These are phyloP conservation scores for Macrophomina phaseolina DNA, from an alignment of 2,329 filamentous ascomycete species.

Conservation along the genomic window DNA sequence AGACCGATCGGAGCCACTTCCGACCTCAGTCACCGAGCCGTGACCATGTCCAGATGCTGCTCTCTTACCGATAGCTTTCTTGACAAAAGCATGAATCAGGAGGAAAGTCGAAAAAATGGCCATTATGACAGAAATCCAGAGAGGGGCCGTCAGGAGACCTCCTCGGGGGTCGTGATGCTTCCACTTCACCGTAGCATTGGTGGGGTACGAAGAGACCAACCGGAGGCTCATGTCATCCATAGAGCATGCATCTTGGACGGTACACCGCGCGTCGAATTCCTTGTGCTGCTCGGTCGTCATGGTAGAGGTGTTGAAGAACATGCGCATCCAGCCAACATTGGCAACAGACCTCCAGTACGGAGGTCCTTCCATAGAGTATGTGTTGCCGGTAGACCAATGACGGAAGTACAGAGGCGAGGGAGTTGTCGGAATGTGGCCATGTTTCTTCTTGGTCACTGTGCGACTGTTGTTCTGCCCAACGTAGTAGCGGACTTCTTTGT, in stretches of 20 bases:
- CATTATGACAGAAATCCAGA: conserved; percentile 41
- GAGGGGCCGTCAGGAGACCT: conserved; percentile 38
- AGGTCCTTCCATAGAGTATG: conserved; percentile 53
- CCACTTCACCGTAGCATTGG: conserved; percentile 37
- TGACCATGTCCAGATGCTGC: conserved; percentile 29
- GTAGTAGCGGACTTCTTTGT: conserved; percentile 50
- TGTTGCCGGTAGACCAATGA: conserved; percentile 57
- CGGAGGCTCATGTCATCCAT: conserved; percentile 44
- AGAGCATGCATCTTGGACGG: conserved; percentile 40
- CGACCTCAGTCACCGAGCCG: conserved; percentile 1
- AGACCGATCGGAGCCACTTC: conserved; percentile 8
- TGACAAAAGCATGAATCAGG: conserved; percentile 39
- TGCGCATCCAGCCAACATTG: conserved; percentile 53
- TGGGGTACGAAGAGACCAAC: conserved; percentile 37
- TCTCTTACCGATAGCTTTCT: conserved; percentile 33
- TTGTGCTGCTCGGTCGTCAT: conserved; percentile 40
- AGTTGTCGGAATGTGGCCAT: conserved; percentile 45
- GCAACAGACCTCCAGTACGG: conserved; percentile 48
- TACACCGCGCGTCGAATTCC: conserved; percentile 40
- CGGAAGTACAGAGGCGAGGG: conserved; percentile 52
- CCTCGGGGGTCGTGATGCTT: conserved; percentile 36
- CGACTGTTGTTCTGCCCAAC: conserved; percentile 47
- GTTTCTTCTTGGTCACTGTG: conserved; percentile 41
- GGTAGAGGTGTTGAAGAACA: conserved; percentile 57
- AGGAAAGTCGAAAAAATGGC: conserved; percentile 38